phyloP scores from a whole-genome alignment of 2,329 filamentous ascomycete species.

The Neofusicoccum laricinum region DNA sequence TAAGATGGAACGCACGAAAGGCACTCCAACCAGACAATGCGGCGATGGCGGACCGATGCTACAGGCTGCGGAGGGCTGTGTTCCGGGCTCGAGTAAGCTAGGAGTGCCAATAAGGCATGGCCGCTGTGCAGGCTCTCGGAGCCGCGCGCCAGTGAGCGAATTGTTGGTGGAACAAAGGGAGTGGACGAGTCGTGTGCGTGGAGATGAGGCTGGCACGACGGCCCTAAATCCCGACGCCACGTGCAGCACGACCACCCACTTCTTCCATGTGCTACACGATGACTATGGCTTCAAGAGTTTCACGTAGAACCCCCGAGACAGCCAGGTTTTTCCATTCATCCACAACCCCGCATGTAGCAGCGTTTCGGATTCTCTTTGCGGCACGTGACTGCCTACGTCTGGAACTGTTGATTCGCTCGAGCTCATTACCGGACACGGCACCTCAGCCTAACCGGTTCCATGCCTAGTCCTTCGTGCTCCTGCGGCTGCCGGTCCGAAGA shows the following conservation, averaged over 20 bases:
- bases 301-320: not conserved
- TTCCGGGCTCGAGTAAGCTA: constrained; percentile 10
- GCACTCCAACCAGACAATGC: not conserved
- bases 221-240: not conserved
- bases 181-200: constrained; percentile 9
- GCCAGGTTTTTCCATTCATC: not conserved
- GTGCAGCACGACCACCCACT: not conserved
- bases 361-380: not conserved
- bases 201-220: constrained; percentile 5
- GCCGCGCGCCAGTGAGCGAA: constrained; percentile 9
- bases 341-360: not conserved
- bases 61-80: not conserved
- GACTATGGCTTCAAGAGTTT: not conserved
- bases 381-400: not conserved
- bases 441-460: not conserved
- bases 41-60: constrained; percentile 8
- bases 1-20: constrained; percentile 2
- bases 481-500: not conserved
- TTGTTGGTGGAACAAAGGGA: constrained; percentile 12
- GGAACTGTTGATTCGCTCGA: not conserved
- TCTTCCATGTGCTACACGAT: not conserved
- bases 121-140: not conserved
- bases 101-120: not conserved
- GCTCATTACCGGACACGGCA: not conserved
- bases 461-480: not conserved